Conservation (phyloP, 148 eudicot genomes). For the Spergularia marina region DNA sequence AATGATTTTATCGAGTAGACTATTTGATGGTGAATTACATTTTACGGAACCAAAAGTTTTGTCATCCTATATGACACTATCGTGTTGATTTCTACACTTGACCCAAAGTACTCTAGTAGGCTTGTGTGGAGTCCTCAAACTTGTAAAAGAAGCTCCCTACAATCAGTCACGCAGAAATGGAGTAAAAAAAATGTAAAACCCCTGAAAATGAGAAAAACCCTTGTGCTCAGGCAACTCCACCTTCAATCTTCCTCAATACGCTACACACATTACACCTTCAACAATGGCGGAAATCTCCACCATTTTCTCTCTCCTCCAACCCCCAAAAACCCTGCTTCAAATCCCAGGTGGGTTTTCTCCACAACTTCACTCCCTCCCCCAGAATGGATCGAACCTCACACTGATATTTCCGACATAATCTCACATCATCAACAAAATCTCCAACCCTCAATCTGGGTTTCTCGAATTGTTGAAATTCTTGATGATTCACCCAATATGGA, state of each 20-base stretch:
- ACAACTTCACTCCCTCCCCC: slow-evolving; percentile 61
- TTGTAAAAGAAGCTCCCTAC: no score
- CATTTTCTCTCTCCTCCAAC: slow-evolving; percentile 21
- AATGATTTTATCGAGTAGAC: no score
- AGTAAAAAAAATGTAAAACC: slow-evolving; percentile 4
- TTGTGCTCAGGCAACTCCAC: slow-evolving; percentile 18
- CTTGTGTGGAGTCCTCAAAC: no score
- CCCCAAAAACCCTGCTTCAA: not conserved
- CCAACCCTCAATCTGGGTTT: slow-evolving; percentile 75
- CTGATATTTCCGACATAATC: slow-evolving; percentile 67
- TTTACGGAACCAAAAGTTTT: no score
- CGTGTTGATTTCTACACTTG: no score
- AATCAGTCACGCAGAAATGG: not conserved
- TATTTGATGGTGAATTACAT: no score
- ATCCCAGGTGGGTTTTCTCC: slow-evolving; percentile 25
- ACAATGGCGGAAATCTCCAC: slow-evolving; percentile 31
- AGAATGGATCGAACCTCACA: slow-evolving; percentile 88
- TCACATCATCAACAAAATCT: slow-evolving; percentile 36
- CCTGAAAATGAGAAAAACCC: slow-evolving; percentile 50
- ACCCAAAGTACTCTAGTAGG: no score
- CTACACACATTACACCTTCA: slow-evolving; percentile 16
- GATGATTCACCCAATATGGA: slow-evolving; percentile 57
- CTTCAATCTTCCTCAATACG: slow-evolving; percentile 4
- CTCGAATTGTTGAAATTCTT: slow-evolving; percentile 53
- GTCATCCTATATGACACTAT: no score